phyloP scores from a whole-genome alignment of 352 stramenopile genomes.

The Phytopythium aichiense region DNA sequence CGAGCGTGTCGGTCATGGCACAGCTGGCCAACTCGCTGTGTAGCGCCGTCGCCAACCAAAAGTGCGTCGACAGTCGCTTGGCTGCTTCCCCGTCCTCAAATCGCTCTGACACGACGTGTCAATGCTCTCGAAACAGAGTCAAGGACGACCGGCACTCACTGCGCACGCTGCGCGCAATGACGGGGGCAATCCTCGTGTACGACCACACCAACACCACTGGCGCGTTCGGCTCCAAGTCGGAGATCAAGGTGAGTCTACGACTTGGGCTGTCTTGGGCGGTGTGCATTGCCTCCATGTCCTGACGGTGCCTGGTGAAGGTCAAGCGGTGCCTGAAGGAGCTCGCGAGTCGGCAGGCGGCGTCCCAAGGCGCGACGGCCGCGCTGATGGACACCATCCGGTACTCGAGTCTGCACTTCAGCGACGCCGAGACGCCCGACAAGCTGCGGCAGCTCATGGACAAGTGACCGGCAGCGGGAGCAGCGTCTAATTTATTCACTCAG shows the following conservation, averaged over 20 bases:
- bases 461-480: conserved; percentile 5
- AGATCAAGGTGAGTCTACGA: conserved; percentile 37
- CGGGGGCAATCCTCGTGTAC: conserved; percentile 52
- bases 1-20: conserved; percentile 29
- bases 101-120: background rate
- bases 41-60: conserved; percentile 23
- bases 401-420: conserved; percentile 51
- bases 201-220: conserved; percentile 45
- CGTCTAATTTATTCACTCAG: conserved; percentile 2
- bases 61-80: conserved; percentile 3
- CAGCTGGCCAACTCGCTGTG: conserved; percentile 45
- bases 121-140: background rate
- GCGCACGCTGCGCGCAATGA: conserved; percentile 48
- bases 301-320: conserved; percentile 24
- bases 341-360: conserved; percentile 26
- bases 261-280: background rate
- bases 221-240: conserved; percentile 46
- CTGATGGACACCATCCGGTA: conserved; percentile 50
- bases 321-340: conserved; percentile 58
- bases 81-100: background rate
- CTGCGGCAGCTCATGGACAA: conserved; percentile 36
- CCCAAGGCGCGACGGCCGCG: conserved; percentile 25
- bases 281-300: background rate
- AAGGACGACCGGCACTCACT: conserved; percentile 39
- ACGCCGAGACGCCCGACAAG: conserved; percentile 38